phyloP scores from a whole-genome alignment of 1,284 basidiomycete genomes.

The Ceratobasidium sp. region DNA sequence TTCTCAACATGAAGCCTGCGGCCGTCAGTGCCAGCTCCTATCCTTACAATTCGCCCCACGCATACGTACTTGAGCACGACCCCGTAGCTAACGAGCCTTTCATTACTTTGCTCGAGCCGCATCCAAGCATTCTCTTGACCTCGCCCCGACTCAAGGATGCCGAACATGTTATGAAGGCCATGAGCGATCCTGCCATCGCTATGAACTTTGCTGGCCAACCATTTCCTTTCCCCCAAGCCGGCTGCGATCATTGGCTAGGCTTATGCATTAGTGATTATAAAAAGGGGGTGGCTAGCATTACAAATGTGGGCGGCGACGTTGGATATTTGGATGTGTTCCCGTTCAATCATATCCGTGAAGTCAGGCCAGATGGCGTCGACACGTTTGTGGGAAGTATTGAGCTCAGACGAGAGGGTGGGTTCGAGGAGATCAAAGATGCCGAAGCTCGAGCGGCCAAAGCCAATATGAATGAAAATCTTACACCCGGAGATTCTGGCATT shows the following conservation, averaged over 20 bases:
- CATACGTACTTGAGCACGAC: conserved; percentile 27
- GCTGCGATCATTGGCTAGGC: conserved; percentile 33
- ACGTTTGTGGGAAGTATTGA: conserved; percentile 35
- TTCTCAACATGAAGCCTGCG: too few relatives aligned
- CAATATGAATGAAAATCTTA: conserved; percentile 17
- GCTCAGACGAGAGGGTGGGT: conserved; percentile 16
- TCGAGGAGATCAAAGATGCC: conserved; percentile 13
- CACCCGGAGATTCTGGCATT: conserved; percentile 33
- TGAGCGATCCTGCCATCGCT: conserved; percentile 39
- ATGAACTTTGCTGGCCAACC: conserved; percentile 33
- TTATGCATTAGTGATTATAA: conserved; percentile 10
- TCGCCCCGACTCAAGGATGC: conserved; percentile 36
- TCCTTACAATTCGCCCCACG: conserved; percentile 9
- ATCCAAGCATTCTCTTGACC: conserved; percentile 38
- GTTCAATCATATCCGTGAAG: conserved; percentile 38
- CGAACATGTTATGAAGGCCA: conserved; percentile 19
- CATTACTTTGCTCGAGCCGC: conserved; percentile 35
- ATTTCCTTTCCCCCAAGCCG: conserved; percentile 36
- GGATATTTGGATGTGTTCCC: conserved; percentile 30
- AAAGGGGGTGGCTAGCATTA: conserved; percentile 16
- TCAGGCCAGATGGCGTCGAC: conserved; percentile 34
- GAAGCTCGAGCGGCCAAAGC: conserved; percentile 21
- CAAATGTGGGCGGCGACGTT: neutral
- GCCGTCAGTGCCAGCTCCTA: too few relatives aligned
- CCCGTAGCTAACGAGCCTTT: conserved; percentile 38